A percentile compares a stretch with the other conserved stretches of the same genome.
These are phyloP conservation scores for Stereocaulon alpinum DNA, from an alignment of 495 filamentous ascomycete genomes.

Conservation along the genomic window DNA sequence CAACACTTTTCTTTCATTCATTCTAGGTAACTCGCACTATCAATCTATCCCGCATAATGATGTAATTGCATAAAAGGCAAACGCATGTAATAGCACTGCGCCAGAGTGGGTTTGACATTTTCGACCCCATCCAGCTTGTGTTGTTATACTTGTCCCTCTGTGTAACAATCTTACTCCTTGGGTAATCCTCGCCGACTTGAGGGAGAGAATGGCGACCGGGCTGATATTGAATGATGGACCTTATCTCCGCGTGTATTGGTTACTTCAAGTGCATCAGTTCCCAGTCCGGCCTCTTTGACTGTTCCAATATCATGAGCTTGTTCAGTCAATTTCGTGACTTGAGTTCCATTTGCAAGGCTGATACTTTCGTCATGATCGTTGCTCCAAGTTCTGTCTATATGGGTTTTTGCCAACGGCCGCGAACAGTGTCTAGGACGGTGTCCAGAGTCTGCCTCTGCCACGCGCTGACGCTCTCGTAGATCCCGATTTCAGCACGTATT, in stretches of 20 bases:
- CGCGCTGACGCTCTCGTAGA: slow-evolving; percentile 21
- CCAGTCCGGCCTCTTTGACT: neutral
- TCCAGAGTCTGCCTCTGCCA: slow-evolving; percentile 41
- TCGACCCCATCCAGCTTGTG: neutral
- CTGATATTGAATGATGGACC: no score
- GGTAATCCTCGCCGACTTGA: neutral
- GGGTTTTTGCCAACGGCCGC: neutral
- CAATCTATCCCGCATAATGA: slow-evolving; percentile 4
- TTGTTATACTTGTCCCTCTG: neutral
- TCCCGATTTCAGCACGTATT: slow-evolving; percentile 24
- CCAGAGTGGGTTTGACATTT: neutral
- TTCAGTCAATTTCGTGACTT: neutral
- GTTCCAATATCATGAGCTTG: neutral
- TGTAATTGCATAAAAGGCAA: neutral
- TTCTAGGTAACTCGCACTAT: neutral
- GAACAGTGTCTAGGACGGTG: neutral
- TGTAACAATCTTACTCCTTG: neutral
- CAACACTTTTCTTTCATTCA: slow-evolving; percentile 9
- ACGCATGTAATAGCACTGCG: neutral
- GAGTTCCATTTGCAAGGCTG: neutral
- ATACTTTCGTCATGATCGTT: neutral
- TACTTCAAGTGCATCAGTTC: neutral
- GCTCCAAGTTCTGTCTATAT: neutral
- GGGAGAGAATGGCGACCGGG: no score
- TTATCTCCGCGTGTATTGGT: no score